Base-by-base conservation (phyloP, 2,329 filamentous ascomycete genomes). In the Epichloe baconii region DNA sequence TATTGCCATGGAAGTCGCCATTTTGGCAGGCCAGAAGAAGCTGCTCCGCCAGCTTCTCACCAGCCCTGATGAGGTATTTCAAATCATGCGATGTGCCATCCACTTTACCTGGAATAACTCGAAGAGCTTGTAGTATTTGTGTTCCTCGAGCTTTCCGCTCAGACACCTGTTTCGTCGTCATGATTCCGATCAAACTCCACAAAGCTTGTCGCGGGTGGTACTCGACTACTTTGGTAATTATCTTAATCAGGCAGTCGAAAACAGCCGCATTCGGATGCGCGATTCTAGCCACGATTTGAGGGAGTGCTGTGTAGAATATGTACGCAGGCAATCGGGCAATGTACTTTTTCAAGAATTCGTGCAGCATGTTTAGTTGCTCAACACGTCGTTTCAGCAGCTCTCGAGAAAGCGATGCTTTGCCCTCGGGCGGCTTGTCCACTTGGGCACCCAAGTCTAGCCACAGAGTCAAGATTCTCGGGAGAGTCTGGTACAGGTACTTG, bases 261-360 rank as follows among this genome's bases (percentile, higher is more conserved):
- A 95, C 88, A 1, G 82, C 79, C 4, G 67, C 67, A 64, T 95
- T 87, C 1, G 85, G 82, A 68, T 98, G 93, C 44, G 86, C 87
- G 60, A 99, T 96, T 35, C 93, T 83, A n/a, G 91, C 93, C 52
- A 98, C 86, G 55, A 98, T 85, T 67, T 98, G 93, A 5, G 93
- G 86, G 42, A 99, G 74, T 5, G 91, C 76, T 2, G 84, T 86
- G 63, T 89, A 91, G 66, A 88, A 89, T 35, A 88, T 79, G 60
- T 85, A 90, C 1, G 85, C 78, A 2, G 86, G 86, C 53, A 90
- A 73, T 5, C 81, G 76, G 21, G 75, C 67, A 17, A 91, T 77
- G 64, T 95, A 89, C 67, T 91, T 94, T 64, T 82, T 80, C 55
- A 97, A 71, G 56, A 90, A 85, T 21, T 73, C 71, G 66, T 95